Base-by-base conservation (phyloP, 441 rosid genomes). In the Erodium chrysanthum region DNA sequence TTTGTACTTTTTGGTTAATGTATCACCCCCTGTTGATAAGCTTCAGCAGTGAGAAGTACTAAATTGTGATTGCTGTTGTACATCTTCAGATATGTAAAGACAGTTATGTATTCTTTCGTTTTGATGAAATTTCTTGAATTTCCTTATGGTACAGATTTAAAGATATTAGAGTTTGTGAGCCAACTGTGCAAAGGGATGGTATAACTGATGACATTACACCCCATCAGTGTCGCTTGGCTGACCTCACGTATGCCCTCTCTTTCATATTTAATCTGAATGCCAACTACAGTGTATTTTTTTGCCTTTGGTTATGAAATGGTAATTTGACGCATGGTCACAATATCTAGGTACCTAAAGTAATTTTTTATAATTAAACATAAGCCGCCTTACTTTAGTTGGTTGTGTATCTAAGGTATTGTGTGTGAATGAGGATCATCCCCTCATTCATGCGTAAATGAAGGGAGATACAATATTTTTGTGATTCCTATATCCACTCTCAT, bases 221-320 rank as follows among this genome's bases (percentile, higher is more conserved):
- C 10, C 96, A 91, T 69, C 81, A 75, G 80, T 91, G 98, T 72
- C 96, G 98, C 37, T 77, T 93, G 78, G 81, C 91, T 14, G 98
- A 89, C 58, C 78, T 74, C 78, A 93, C 98, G 97, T 89, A 82
- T 68, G 81, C 69, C 15, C 18, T 63, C 70, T 7, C 68, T 73
- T 12, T 7, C 25, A 54, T 52, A 17, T 52, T 52, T 18, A 52
- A 52, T 52, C 59, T 54, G 60, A 20, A 54, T 54, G 10, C 23
- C 60, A 18, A 20, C 60, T 20, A 52, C 18, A 7, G 22, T 4
- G 2, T 31, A 6, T 2, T 52, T 52, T 52, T 18, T 7, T 15
- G 17, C 17, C 59, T 52, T 7, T 52, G 23, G 59, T 52, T 17
- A 52, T 52, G 59, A 18, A 52, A 52, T 52, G 17, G 11, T n/a